Evolutionary conservation across 495 filamentous ascomycete species (phyloP), one percentile per base, ranked within the genome.

Genomic region (Sphaerosporella brunnea): DNA sequence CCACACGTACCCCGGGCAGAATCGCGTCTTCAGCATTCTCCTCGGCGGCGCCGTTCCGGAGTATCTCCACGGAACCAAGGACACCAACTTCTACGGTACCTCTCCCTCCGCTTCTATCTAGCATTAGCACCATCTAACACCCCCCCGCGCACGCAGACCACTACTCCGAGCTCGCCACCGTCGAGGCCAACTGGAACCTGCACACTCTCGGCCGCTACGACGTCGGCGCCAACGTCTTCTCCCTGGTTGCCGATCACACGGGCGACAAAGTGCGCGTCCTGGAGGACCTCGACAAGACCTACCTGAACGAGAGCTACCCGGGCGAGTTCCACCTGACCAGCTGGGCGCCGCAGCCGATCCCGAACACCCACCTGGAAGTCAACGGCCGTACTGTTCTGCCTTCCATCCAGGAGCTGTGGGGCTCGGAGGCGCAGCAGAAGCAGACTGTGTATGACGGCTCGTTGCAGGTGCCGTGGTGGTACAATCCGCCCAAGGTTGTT

Each of bases 81-180:
- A 84, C 53, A 53, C 68, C 59, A 73, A 67, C 38, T 82, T 73
- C 68, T 84, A 84, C 64, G 75, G 53, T 56, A 56, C 26, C 62
- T 35, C n/a, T n/a, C n/a, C n/a, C n/a, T n/a, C n/a, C n/a, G n/a
- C n/a, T n/a, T n/a, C n/a, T n/a, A n/a, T n/a, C n/a, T n/a, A n/a
- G n/a, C n/a, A n/a, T n/a, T n/a, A n/a, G n/a, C n/a, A n/a, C n/a
- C n/a, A n/a, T n/a, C n/a, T n/a, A n/a, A n/a, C n/a, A n/a, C n/a
- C n/a, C n/a, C n/a, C n/a, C n/a, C n/a, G n/a, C n/a, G n/a, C n/a
- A 28, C 26, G 5, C 13, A 57, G 53, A 69, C 56, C 79, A 82
- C 65, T 83, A 80, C 69, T 79, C 73, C 30, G 66, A 71, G 47
- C 69, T 85, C 49, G 66, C 79, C 9, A 75, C 77, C 16, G 68